phyloP scores from a whole-genome alignment of 768 basidiomycete species.

The Crucibulum laeve region DNA sequence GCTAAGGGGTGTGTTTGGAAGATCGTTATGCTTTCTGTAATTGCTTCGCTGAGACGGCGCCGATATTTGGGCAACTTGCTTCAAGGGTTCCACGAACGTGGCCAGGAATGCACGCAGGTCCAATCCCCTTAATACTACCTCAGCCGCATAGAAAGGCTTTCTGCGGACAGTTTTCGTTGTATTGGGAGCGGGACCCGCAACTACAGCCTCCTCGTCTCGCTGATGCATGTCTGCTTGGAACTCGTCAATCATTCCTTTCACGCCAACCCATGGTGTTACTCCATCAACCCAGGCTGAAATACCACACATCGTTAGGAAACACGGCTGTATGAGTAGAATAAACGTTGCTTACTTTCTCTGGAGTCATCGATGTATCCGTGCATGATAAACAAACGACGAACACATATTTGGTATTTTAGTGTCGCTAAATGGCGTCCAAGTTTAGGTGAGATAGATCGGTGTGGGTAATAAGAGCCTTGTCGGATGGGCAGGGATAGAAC shows the following conservation, averaged over 20 bases:
- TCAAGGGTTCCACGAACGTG: conserved; percentile 68
- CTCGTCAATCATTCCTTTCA: conserved; percentile 78
- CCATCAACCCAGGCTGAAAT: conserved; percentile 71
- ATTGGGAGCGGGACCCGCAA: conserved; percentile 50
- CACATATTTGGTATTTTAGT: conserved; percentile 80
- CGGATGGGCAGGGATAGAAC: conserved; percentile 78
- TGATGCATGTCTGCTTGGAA: conserved; percentile 93
- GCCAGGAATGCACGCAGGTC: conserved; percentile 79
- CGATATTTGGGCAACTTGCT: conserved; percentile 50
- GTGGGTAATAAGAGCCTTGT: conserved; percentile 79
- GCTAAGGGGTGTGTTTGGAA: conserved; percentile 36
- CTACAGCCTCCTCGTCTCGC: conserved; percentile 73
- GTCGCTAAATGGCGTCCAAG: conserved; percentile 87
- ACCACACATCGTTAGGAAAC: conserved; percentile 5
- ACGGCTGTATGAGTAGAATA: background rate
- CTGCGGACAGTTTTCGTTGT: conserved; percentile 60
- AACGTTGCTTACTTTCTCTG: conserved; percentile 43
- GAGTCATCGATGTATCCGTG: conserved; percentile 85
- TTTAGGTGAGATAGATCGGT: conserved; percentile 73
- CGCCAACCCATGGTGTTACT: conserved; percentile 73
- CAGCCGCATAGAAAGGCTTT: conserved; percentile 86
- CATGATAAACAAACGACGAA: conserved; percentile 77
- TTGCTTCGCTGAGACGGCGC: conserved; percentile 40
- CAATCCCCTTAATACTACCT: conserved; percentile 73
- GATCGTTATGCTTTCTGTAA: conserved; percentile 41